Evolutionary conservation across 106 monocot genomes (phyloP), one percentile per base, ranked within the genome.

Genomic region (Alisma plantagoaquatica): DNA sequence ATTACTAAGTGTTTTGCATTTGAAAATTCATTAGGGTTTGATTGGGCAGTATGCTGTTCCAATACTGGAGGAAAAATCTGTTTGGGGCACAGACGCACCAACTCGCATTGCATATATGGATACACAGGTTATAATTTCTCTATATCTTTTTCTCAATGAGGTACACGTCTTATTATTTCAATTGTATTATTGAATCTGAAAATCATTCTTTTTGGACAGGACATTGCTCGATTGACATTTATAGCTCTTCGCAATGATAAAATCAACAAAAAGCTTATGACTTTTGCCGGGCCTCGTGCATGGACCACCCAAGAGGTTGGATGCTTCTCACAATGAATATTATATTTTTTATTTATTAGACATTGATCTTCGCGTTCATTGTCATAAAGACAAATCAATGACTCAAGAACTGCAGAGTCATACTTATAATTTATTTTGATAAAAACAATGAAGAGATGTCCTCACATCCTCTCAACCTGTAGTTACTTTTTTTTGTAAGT

Each of bases 21-120:
- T n/a, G n/a, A n/a, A n/a, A n/a, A n/a, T n/a, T n/a, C n/a, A 14
- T 64, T 32, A 96, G 96, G 96, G 96, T 27, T 60, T 96, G 26
- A 96, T 96, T 65, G 89, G 96, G 44, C 96, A 96, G 53, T 96
- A 89, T 96, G 96, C 96, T 38, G 96, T 96, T 33, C 96, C 96
- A 15, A 96, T 96, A 66, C 78, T 96, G 41, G 96, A 96, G 72
- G 84, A 96, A 61, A 88, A 96, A 52, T 89, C 96, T 15, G 96
- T 96, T 0, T 96, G 96, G 96, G 96, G 96, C 50, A 96, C 96
- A 65, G 96, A 96, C 74, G 96, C 96, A 46, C 96, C 96, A 49
- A 96, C 96, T 55, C 66, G 96, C 61, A 89, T 96, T 56, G 96
- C 96, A 62, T 96, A 96, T 61, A 96, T 96, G 96, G 96, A 96